phyloP scores from a whole-genome alignment of 805 yeast species.

The Wickerhamomyces subpelliculosus region DNA sequence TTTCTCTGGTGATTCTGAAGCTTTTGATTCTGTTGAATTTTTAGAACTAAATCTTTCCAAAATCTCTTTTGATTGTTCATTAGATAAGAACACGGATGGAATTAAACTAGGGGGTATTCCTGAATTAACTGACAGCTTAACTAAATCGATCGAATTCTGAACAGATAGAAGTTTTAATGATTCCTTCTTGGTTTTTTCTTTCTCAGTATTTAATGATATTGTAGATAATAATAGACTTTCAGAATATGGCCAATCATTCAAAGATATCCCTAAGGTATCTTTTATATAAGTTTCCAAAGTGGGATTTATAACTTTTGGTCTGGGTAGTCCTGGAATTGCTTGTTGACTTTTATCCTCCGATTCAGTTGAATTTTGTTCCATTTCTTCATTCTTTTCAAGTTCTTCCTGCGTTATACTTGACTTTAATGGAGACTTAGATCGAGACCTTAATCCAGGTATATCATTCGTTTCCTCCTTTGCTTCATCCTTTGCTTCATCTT shows the following conservation, averaged over 20 bases:
- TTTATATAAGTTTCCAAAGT: neutral
- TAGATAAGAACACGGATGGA: slow-evolving; percentile 26
- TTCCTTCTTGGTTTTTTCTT: slow-evolving; percentile 34
- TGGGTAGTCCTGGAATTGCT: neutral
- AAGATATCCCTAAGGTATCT: slow-evolving; percentile 5
- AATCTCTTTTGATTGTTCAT: slow-evolving; percentile 3
- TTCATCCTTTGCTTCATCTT: neutral
- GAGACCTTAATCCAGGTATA: neutral
- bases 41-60: neutral
- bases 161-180: slow-evolving; percentile 24
- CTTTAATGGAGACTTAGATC: neutral
- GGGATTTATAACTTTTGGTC: neutral
- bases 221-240: slow-evolving; percentile 29
- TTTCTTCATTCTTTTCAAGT: neutral
- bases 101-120: slow-evolving; percentile 30
- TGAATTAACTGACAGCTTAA: slow-evolving; percentile 29
- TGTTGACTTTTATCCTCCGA: neutral
- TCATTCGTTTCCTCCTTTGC: neutral
- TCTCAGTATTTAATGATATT: slow-evolving; percentile 29
- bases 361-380: neutral
- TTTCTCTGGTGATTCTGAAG: neutral
- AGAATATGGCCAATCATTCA: slow-evolving; percentile 29
- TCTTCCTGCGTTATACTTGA: neutral
- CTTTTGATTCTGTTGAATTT: neutral
- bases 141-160: slow-evolving; percentile 27